Evolutionary conservation across 768 basidiomycete species (phyloP).

Genomic region (Mycena haematopus): DNA sequence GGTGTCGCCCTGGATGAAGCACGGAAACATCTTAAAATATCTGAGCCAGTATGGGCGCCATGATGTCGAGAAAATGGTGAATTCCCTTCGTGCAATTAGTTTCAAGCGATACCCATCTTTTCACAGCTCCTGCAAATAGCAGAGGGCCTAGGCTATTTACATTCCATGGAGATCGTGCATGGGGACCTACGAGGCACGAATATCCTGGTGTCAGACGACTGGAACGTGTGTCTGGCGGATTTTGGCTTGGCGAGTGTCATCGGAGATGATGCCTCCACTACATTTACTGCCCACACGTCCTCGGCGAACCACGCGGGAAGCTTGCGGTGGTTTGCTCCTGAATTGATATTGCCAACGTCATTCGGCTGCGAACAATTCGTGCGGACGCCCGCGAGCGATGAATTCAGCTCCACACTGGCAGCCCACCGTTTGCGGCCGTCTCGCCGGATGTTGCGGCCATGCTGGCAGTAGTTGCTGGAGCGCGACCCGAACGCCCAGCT

Average conservation of each 20-base stretch:
- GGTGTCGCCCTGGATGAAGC: conserved; percentile 38
- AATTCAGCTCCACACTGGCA: conserved; percentile 1
- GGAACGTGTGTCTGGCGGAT: conserved; percentile 7
- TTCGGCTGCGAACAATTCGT: conserved; percentile 3
- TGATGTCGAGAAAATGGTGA: conserved; percentile 20
- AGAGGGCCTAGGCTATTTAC: conserved; percentile 3
- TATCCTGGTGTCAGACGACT: conserved; percentile 7
- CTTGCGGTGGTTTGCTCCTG: conserved; percentile 8
- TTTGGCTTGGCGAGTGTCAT: conserved; percentile 4
- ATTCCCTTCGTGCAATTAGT: no score
- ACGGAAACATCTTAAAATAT: conserved; percentile 34
- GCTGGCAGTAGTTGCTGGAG: conserved; percentile 4
- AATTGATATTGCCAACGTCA: neutral
- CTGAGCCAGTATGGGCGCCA: conserved; percentile 27
- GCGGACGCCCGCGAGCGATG: conserved; percentile 5
- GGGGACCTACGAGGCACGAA: conserved; percentile 6
- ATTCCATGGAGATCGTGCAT: conserved; percentile 9
- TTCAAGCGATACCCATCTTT: no score
- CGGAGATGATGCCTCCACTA: neutral
- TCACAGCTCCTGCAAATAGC: neutral
- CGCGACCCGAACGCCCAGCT: conserved; percentile 2
- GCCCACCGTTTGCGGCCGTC: neutral
- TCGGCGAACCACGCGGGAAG: conserved; percentile 1
- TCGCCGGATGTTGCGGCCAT: conserved; percentile 1
- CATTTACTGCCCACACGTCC: neutral